Percentiles rank a stretch among this genome's conserved stretches.
phyloP scores from a whole-genome alignment of 306 rosid species.

The Purshia tridentata region DNA sequence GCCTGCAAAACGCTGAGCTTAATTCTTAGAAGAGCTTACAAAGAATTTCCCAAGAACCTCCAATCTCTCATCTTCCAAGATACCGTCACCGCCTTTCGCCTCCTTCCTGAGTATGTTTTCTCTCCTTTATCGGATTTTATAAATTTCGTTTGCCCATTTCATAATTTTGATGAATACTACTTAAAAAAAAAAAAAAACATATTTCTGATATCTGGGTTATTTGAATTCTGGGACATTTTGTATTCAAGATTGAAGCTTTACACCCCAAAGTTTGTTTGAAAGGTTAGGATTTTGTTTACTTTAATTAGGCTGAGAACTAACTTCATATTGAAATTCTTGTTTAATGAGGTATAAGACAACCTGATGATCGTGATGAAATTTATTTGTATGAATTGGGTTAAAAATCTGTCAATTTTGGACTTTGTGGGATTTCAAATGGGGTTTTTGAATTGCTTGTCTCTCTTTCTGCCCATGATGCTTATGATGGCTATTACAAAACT shows the following conservation, averaged over 20 bases:
- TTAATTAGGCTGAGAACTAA: too few species aligned
- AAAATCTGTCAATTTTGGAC: neutral
- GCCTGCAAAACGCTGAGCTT: conserved; percentile 74
- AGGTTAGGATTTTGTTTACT: neutral
- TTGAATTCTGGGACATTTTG: neutral
- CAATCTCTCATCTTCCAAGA: conserved; percentile 68
- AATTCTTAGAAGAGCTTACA: conserved; percentile 53
- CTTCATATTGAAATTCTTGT: neutral
- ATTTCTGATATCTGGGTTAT: conserved; percentile 5
- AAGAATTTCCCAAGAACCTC: conserved; percentile 58
- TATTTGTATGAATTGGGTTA: neutral
- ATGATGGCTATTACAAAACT: conserved; percentile 25
- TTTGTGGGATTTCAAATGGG: neutral
- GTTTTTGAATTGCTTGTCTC: neutral
- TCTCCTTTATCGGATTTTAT: neutral
- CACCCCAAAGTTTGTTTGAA: neutral
- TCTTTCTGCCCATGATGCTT: neutral
- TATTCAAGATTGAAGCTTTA: neutral
- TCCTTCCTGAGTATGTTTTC: conserved; percentile 62
- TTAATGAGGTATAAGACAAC: neutral
- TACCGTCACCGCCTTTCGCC: conserved; percentile 72
- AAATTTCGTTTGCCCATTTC: neutral
- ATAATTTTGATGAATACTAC: neutral
- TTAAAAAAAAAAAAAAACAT: neutral
- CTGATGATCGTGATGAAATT: neutral